Conservation (phyloP, 257 asterid species). For the Fraxinus quadrangulata region DNA sequence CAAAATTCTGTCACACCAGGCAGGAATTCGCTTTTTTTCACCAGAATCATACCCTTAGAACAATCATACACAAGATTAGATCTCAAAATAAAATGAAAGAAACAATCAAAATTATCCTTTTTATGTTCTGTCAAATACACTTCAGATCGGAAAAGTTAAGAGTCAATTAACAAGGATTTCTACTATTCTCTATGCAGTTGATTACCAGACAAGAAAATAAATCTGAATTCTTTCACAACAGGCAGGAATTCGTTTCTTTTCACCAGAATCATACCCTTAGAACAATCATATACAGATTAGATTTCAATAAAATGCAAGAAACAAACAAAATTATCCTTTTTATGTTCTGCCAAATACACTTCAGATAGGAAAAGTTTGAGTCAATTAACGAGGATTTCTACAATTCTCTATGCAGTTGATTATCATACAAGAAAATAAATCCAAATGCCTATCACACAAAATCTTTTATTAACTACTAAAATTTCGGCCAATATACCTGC, state of each 20-base stretch:
- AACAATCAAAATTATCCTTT: neutral
- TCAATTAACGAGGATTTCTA: neutral
- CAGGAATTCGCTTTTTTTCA: conserved; percentile 97
- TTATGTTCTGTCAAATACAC: neutral
- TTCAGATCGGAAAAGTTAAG: neutral
- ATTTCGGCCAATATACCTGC: conserved; percentile 56
- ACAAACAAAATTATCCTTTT: neutral
- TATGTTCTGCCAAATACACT: neutral
- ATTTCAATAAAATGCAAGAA: conserved; percentile 18
- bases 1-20: conserved; percentile 98
- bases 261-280: conserved; percentile 96
- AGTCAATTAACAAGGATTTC: conserved; percentile 1
- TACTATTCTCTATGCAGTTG: conserved; percentile 4
- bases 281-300: conserved; percentile 26
- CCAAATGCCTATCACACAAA: neutral
- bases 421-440: neutral
- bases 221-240: conserved; percentile 84
- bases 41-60: conserved; percentile 93
- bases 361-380: neutral
- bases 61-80: conserved; percentile 27
- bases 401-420: conserved; percentile 3
- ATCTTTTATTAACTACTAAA: conserved; percentile 10
- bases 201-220: neutral
- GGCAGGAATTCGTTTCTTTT: conserved; percentile 97
- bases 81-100: conserved; percentile 16